phyloP scores from a whole-genome alignment of 495 filamentous ascomycete genomes.

The Podospora tetraspora region DNA sequence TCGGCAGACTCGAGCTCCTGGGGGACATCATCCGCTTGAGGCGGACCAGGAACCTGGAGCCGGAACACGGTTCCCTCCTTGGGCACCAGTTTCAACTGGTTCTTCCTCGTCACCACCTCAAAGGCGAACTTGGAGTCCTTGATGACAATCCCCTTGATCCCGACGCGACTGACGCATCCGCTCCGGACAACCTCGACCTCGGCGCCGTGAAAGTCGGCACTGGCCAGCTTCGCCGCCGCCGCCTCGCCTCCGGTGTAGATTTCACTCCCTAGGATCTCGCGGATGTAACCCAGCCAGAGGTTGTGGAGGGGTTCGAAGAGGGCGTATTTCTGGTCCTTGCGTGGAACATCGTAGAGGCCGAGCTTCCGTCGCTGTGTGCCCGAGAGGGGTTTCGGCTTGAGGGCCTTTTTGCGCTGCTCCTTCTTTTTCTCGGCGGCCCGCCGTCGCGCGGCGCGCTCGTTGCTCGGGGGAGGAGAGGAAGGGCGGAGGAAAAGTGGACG shows the following conservation, averaged over 20 bases:
- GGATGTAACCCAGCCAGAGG: slow-evolving; percentile 81
- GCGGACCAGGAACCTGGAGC: slow-evolving; percentile 58
- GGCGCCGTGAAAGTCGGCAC: slow-evolving; percentile 88
- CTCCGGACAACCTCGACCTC: slow-evolving; percentile 77
- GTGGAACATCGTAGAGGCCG: slow-evolving; percentile 67
- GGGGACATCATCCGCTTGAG: slow-evolving; percentile 5
- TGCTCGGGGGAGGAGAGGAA: slow-evolving; percentile 56
- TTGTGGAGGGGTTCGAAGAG: slow-evolving; percentile 70
- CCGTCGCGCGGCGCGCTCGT: slow-evolving; percentile 63
- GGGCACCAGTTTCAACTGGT: slow-evolving; percentile 69
- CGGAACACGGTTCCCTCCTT: slow-evolving; percentile 88
- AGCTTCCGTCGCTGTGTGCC: slow-evolving; percentile 71
- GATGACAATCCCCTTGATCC: slow-evolving; percentile 77
- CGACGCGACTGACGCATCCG: slow-evolving; percentile 73
- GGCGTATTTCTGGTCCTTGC: slow-evolving; percentile 60
- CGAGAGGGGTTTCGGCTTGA: slow-evolving; percentile 72
- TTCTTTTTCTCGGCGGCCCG: slow-evolving; percentile 49
- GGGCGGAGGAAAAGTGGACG: slow-evolving; percentile 77
- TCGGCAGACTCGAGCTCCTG: neutral
- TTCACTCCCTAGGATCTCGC: slow-evolving; percentile 58
- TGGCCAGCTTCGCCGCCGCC: slow-evolving; percentile 61
- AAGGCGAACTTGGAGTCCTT: slow-evolving; percentile 83
- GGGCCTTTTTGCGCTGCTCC: slow-evolving; percentile 49
- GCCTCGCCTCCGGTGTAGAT: slow-evolving; percentile 39
- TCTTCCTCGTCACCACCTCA: slow-evolving; percentile 66